Evolutionary conservation across 202 grass and related monocot species (phyloP), one percentile per base, ranked within the genome.

Genomic region (Zoysia matrella): DNA sequence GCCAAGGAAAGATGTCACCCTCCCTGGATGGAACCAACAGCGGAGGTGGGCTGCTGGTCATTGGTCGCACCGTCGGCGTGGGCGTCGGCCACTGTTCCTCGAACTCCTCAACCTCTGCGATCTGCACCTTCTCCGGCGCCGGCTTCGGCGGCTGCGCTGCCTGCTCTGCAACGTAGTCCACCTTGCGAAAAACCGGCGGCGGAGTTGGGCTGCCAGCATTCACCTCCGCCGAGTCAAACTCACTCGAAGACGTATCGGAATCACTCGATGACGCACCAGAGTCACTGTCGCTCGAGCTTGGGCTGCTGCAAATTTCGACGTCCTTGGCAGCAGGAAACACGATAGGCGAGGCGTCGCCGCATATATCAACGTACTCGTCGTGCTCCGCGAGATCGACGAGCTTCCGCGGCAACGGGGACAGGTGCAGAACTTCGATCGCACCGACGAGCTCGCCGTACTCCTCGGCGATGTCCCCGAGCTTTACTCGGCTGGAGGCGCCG

Each of bases 351-450:
- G 77, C 77, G 50, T 72, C 58, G 45, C 87, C 82, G 39, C 82
- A 81, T 49, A 89, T 89, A 66, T 89, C 87, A 0, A 89, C 66
- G 45, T 81, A 72, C 44, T 58, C 18, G 10, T 56, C 77, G 4
- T 62, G 1, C 36, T 81, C 78, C 7, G 74, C 16, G 40, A 88
- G 39, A 5, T 65, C 80, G 39, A 83, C 14, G 80, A 73, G 67
- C 63, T 79, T 88, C 52, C 22, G 68, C 16, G n/a, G 68, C 39
- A 83, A 69, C 46, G 86, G 74, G 4, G 86, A 87, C 60, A 83
- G 60, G 11, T 78, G 52, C 15, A 13, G 40, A 2, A 87, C 74
- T 1, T 67, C 67, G 7, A 71, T 45, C 15, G 6, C 69, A 2
- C n/a, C 8, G 6, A 83, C 55, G 74, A 88, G 67, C 52, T 73